Conservation (phyloP, 805 yeast genomes). For the Candida sithepensis region DNA sequence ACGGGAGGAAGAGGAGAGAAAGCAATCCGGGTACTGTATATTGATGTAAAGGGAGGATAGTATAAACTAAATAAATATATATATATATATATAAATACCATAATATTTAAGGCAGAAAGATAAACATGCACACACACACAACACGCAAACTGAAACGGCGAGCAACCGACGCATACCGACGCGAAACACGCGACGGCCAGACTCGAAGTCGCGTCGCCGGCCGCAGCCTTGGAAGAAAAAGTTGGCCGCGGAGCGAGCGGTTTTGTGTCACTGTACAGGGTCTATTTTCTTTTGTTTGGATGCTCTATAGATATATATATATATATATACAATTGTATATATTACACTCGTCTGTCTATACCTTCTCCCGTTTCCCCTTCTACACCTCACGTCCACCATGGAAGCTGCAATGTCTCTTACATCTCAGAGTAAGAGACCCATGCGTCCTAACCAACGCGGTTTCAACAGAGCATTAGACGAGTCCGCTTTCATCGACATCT, state of each 20-base stretch:
- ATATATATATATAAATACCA: neutral
- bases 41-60: neutral
- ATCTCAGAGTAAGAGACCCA: slow-evolving; percentile 8
- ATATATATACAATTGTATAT: too few relatives aligned
- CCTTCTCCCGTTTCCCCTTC: neutral
- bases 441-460: slow-evolving; percentile 19
- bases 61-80: neutral
- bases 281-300: too few relatives aligned
- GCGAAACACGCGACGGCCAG: too few relatives aligned
- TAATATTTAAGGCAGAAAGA: too few relatives aligned
- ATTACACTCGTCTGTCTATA: neutral
- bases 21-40: neutral
- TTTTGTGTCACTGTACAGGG: too few relatives aligned
- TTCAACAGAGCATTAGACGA: slow-evolving; percentile 38
- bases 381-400: slow-evolving; percentile 19
- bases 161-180: too few relatives aligned
- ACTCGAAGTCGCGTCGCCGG: too few relatives aligned
- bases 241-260: too few relatives aligned
- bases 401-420: slow-evolving; percentile 33
- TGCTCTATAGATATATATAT: too few relatives aligned
- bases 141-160: too few relatives aligned
- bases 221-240: too few relatives aligned
- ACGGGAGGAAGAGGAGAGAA: neutral
- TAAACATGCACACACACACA: too few relatives aligned
- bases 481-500: slow-evolving; percentile 42